A percentile compares a stretch with the other conserved stretches of the same genome.
phyloP scores from a whole-genome alignment of 1,284 basidiomycete species.

The Phellinidium pouzarii region DNA sequence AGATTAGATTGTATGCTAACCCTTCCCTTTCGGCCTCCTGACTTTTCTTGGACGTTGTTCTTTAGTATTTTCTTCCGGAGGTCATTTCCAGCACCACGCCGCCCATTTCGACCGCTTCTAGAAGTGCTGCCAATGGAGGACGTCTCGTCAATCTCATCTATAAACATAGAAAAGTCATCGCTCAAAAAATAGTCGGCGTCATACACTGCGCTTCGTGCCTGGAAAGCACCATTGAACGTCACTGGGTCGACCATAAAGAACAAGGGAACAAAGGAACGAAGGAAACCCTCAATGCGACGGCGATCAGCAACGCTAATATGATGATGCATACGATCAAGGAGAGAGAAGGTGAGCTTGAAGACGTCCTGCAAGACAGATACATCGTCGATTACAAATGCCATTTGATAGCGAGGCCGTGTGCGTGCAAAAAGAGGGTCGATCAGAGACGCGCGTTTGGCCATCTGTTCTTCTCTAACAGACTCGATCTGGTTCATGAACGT shows the following conservation, averaged over 20 bases:
- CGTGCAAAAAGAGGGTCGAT: conserved; percentile 73
- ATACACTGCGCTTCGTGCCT: conserved; percentile 26
- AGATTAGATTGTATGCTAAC: conserved; percentile 31
- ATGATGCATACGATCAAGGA: conserved; percentile 81
- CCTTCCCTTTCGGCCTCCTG: conserved; percentile 50
- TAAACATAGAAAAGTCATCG: conserved; percentile 26
- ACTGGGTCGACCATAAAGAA: conserved; percentile 68
- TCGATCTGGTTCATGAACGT: conserved; percentile 89
- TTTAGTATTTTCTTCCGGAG: conserved; percentile 69
- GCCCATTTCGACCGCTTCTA: conserved; percentile 34
- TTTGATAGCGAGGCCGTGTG: conserved; percentile 69
- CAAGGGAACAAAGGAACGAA: conserved; percentile 72
- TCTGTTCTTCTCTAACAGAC: conserved; percentile 80
- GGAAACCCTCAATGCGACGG: conserved; percentile 77
- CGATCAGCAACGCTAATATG: conserved; percentile 70
- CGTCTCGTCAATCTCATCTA: conserved; percentile 40
- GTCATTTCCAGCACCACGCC: conserved; percentile 44
- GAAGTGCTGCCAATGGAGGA: conserved; percentile 33
- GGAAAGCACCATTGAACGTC: conserved; percentile 66
- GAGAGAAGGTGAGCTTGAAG: conserved; percentile 85
- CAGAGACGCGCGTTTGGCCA: conserved; percentile 68
- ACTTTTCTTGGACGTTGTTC: conserved; percentile 67
- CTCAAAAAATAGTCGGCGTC: conserved; percentile 19
- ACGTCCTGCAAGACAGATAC: conserved; percentile 76
- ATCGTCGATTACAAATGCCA: conserved; percentile 78